Evolutionary conservation across 2,329 filamentous ascomycete genomes (phyloP).

Genomic region (Talaromyces sp.): DNA sequence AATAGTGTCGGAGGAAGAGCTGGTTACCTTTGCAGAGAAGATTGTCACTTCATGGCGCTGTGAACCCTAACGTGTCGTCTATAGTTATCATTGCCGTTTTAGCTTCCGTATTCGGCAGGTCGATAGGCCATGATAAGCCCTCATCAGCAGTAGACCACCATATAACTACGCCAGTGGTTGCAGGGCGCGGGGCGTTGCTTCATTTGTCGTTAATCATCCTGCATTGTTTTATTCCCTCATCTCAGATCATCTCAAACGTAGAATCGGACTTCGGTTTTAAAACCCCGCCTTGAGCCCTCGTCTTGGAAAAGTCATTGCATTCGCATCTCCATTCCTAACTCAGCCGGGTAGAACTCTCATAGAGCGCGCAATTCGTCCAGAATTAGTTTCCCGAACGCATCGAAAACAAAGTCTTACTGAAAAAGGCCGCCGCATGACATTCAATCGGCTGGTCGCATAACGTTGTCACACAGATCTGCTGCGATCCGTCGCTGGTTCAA

Average conservation of each 20-base stretch:
- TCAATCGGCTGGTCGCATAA: neutral
- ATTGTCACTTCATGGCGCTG: neutral
- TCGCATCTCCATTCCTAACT: neutral
- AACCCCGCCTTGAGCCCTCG: neutral
- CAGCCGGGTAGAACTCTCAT: too few relatives aligned
- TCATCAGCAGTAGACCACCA: neutral
- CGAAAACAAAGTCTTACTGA: neutral
- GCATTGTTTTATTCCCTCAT: neutral
- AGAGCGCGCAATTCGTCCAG: neutral
- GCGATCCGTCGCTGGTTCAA: neutral
- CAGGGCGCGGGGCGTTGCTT: neutral
- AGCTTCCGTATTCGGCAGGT: constrained; percentile 3
- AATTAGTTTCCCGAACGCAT: neutral
- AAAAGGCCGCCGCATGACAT: neutral
- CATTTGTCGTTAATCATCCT: neutral
- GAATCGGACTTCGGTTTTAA: neutral
- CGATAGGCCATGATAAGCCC: constrained; percentile 11
- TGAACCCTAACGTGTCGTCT: neutral
- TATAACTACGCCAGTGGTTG: neutral
- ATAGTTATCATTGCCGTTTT: neutral
- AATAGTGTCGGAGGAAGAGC: neutral
- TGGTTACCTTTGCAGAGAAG: neutral
- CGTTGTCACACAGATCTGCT: neutral
- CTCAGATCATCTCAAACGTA: neutral
- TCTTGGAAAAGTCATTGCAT: neutral